Percentiles rank a stretch among this genome's conserved stretches.
Conservation (phyloP, 768 basidiomycete genomes). For the Trametes elegans region DNA sequence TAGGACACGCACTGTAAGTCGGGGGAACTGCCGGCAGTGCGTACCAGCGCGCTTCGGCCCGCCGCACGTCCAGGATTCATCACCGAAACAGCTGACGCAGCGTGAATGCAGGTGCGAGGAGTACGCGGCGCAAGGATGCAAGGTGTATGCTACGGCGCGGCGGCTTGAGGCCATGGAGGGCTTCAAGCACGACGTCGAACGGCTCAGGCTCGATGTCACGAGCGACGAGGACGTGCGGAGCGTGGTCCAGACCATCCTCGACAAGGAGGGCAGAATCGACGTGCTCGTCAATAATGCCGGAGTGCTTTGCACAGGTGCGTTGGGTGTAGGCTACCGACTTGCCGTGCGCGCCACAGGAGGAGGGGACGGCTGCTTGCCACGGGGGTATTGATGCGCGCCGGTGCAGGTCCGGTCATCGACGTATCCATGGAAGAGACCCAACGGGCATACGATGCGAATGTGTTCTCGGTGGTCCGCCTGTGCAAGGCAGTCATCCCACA, state of each 20-base stretch:
- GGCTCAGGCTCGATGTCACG: conserved; percentile 59
- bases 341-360: no score
- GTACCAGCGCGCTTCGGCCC: neutral
- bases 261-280: conserved; percentile 62
- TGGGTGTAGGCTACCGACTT: neutral
- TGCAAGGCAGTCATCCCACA: conserved; percentile 64
- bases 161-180: conserved; percentile 57
- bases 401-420: conserved; percentile 50
- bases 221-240: conserved; percentile 52
- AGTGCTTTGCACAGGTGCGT: conserved; percentile 40
- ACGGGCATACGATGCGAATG: conserved; percentile 64
- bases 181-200: conserved; percentile 48
- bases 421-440: conserved; percentile 53
- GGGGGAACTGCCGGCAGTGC: no score
- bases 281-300: conserved; percentile 81
- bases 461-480: conserved; percentile 59
- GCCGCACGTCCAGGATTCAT: neutral
- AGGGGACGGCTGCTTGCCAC: no score
- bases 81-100: no score
- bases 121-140: conserved; percentile 64
- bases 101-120: conserved; percentile 55
- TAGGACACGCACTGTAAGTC: conserved; percentile 22
- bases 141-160: conserved; percentile 76
- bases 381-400: neutral
- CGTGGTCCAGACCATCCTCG: conserved; percentile 51